Base-by-base conservation (phyloP, 2,329 filamentous ascomycete genomes). In the Zopfia rhizophila region DNA sequence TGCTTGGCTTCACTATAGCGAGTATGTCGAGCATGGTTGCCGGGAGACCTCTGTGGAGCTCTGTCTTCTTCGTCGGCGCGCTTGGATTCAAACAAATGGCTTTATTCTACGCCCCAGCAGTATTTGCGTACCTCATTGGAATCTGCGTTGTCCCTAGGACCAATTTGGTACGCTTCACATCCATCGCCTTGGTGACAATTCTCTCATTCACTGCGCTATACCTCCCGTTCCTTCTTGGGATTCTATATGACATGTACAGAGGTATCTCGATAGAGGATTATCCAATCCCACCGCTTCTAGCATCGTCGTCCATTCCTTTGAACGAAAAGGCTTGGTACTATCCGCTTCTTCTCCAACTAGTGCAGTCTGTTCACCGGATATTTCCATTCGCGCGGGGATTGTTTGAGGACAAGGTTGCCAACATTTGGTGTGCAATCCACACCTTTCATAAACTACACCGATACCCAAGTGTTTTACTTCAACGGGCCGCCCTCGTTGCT, bases 1-100 rank as follows among this genome's bases (percentile, higher is more conserved):
- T 99, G 94, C 85, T 99, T 12, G 94, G 95, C 2, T 84, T 97
- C 35, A 85, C 94, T 7, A 78, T 95, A 21, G 91, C 91, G 1
- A 90, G 88, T 61, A 85, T 97, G 76, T 94, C 93, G 29, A 94
- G 89, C 69, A 88, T 97, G 75, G 73, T 96, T 38, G 91, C 91
- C 3, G 90, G 90, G 3, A 84, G 91, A 36, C 87, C 87, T 61
- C 82, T 95, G 51, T 97, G 93, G 91, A 85, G 90, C 18, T 91
- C 90, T 52, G 83, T 96, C 48, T 96, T 96, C 76, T 99, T 99
- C 61, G 94, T 99, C 5, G 85, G 84, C 12, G 90, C 93, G 3
- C 78, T 99, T n/a, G 91, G 91, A 5, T 99, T 97, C 80, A 99
- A 99, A 78, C 94, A 99, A 72, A 99, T 99, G 95, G 93, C 93